A percentile compares a stretch with the other conserved stretches of the same genome.
Conservation (phyloP, 352 stramenopile genomes). For the Phytophthora pseudosyringae region DNA sequence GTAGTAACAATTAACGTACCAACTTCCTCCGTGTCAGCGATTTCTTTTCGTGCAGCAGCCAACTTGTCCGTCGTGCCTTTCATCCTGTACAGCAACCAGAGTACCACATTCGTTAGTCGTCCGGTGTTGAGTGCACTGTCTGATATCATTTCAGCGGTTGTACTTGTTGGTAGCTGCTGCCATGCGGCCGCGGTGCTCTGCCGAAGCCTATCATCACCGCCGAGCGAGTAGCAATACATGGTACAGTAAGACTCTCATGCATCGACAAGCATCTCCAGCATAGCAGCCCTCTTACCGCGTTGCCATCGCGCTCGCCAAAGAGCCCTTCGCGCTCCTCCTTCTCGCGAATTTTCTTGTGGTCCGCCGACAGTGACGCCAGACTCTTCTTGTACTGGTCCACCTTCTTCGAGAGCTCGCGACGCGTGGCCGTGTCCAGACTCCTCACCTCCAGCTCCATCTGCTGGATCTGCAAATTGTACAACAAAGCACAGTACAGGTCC, state of each 20-base stretch:
- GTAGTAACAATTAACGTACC: slow-evolving; percentile 43
- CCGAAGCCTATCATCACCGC: slow-evolving; percentile 53
- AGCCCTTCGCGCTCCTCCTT: slow-evolving; percentile 86
- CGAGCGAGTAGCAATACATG: slow-evolving; percentile 1
- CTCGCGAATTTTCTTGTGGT: slow-evolving; percentile 84
- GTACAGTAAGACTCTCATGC: background rate
- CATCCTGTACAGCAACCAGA: slow-evolving; percentile 53
- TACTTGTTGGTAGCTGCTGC: slow-evolving; percentile 85
- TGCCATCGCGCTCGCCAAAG: slow-evolving; percentile 79
- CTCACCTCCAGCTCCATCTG: slow-evolving; percentile 91
- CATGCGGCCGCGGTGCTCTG: slow-evolving; percentile 80
- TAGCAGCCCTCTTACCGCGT: slow-evolving; percentile 44
- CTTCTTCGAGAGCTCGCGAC: slow-evolving; percentile 89
- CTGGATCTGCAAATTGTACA: slow-evolving; percentile 60
- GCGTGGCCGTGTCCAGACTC: slow-evolving; percentile 77
- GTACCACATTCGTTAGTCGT: background rate
- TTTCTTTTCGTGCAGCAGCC: slow-evolving; percentile 77
- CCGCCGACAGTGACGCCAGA: slow-evolving; percentile 76
- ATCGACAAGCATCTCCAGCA: background rate
- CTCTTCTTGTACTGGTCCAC: slow-evolving; percentile 92
- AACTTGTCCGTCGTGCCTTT: slow-evolving; percentile 86
- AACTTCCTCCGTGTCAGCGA: slow-evolving; percentile 88
- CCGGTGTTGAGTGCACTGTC: background rate
- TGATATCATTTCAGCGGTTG: background rate
- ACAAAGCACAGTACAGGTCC: background rate